Evolutionary conservation across 1,284 basidiomycete genomes (phyloP), one percentile per base, ranked within the genome.

Genomic region (Tremellales sp.): DNA sequence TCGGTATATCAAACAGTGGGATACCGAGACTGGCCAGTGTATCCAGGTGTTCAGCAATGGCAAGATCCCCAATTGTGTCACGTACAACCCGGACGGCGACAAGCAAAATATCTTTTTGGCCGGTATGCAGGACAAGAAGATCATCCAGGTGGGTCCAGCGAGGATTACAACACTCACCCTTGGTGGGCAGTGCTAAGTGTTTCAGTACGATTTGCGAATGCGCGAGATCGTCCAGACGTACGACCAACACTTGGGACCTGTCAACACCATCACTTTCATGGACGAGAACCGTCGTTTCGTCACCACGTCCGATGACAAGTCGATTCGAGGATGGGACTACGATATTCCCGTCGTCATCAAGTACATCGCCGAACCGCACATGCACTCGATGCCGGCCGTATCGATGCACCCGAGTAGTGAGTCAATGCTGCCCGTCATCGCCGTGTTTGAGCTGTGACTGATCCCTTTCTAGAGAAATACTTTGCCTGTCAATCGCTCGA

Each of bases 351-450:
- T 98, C 23, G 92, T 97, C 51, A 97, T 98, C 81, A 98, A 99
- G 75, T 96, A 97, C 74, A 97, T 98, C 54, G 93, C 96, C 26
- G 96, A 99, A 73, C 96, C 96, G 8, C 86, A 91, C 68, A 98
- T 99, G 96, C 93, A 99, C 75, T 96, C 91, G 29, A 97, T 99
- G 93, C 96, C 96, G 11, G 88, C 94, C 15, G 93, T 97, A 33
- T 89, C 90, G 8, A 75, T 93, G 26, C 91, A 97, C 73, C 96
- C 96, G 10, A 91, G 84, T 51, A 87, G 91, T 94, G 72, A 60
- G 89, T 83, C 19, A n/a, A 22, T 40, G 57, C n/a, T n/a, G n/a
- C 46, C n/a, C 46, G 27, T 47, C 52, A 44, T 52, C 45, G 40
- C 48, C 42, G 12, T 1, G 25, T 41, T 23, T 43, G 21, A 46